A percentile compares a stretch with the other conserved stretches of the same genome.
Evolutionary conservation across 257 asterid species (phyloP).

Genomic region (Oldenlandia corymbosa): DNA sequence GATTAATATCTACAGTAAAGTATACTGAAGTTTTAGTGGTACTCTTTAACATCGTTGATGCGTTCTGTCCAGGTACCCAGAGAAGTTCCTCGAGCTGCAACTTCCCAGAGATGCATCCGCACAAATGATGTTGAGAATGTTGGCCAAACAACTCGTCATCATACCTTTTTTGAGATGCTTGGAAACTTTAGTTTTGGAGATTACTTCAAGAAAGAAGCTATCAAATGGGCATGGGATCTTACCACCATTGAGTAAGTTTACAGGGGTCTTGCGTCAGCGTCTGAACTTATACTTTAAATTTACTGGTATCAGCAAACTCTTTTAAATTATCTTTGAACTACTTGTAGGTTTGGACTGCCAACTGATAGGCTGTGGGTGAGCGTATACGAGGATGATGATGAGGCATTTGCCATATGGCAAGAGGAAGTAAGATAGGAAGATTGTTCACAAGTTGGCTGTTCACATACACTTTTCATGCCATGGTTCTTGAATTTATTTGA

Average conservation of each 20-base stretch:
- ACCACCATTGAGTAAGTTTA: slow-evolving; percentile 63
- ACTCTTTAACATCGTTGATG: slow-evolving; percentile 20
- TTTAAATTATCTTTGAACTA: slow-evolving; percentile 1
- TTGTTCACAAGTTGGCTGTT: neutral
- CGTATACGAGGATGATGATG: slow-evolving; percentile 76
- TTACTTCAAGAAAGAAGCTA: slow-evolving; percentile 86
- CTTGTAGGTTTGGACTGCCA: slow-evolving; percentile 59
- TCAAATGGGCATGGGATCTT: slow-evolving; percentile 99
- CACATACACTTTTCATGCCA: neutral
- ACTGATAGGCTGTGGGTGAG: slow-evolving; percentile 83
- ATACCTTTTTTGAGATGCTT: slow-evolving; percentile 99
- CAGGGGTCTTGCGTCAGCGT: neutral
- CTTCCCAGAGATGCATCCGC: slow-evolving; percentile 92
- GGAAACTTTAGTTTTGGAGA: slow-evolving; percentile 98
- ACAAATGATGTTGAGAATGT: slow-evolving; percentile 92
- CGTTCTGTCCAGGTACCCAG: slow-evolving; percentile 61
- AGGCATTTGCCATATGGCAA: slow-evolving; percentile 76
- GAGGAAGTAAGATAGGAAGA: slow-evolving; percentile 44
- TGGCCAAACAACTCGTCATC: slow-evolving; percentile 89
- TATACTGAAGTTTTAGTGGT: neutral
- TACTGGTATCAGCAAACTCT: neutral
- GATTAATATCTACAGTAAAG: neutral
- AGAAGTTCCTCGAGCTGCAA: slow-evolving; percentile 81
- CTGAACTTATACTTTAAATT: too few relatives aligned
- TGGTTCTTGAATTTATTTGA: neutral